These are phyloP conservation scores for Myrica gale DNA, from an alignment of 306 rosid species.

Conservation along the genomic window DNA sequence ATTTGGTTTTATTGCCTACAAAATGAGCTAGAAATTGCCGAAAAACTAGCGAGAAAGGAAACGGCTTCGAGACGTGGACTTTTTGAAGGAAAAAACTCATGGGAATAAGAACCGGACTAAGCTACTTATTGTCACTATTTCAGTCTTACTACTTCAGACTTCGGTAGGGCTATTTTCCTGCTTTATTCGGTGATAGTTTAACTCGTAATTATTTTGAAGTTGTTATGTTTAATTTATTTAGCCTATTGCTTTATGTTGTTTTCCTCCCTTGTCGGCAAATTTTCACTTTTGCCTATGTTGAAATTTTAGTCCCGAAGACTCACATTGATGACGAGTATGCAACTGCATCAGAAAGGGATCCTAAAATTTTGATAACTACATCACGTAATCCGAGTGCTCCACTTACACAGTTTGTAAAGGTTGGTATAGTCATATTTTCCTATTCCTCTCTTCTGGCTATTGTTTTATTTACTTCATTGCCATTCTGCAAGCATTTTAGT, in stretches of 20 bases:
- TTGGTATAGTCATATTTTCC: constrained; percentile 29
- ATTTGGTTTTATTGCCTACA: background rate
- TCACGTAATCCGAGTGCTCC: constrained; percentile 94
- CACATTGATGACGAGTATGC: constrained; percentile 94
- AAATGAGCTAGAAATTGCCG: too few species aligned
- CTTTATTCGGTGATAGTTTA: background rate
- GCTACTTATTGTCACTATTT: too few species aligned
- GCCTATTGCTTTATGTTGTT: background rate
- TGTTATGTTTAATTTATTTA: background rate
- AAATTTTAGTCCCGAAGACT: constrained; percentile 60
- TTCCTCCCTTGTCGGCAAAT: background rate
- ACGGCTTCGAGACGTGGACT: background rate
- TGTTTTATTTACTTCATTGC: background rate
- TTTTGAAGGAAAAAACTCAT: too few species aligned
- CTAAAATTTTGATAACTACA: constrained; percentile 80
- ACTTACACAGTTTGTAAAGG: constrained; percentile 85
- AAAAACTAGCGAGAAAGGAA: too few species aligned
- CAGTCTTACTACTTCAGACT: background rate
- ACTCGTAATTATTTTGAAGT: background rate
- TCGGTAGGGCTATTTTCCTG: background rate
- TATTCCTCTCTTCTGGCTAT: background rate
- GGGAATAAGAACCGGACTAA: too few species aligned
- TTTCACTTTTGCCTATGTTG: background rate
- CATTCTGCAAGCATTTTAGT: background rate
- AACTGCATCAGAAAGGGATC: constrained; percentile 67